phyloP scores from a whole-genome alignment of 345 rosid species.

The Pistacia integerrima region DNA sequence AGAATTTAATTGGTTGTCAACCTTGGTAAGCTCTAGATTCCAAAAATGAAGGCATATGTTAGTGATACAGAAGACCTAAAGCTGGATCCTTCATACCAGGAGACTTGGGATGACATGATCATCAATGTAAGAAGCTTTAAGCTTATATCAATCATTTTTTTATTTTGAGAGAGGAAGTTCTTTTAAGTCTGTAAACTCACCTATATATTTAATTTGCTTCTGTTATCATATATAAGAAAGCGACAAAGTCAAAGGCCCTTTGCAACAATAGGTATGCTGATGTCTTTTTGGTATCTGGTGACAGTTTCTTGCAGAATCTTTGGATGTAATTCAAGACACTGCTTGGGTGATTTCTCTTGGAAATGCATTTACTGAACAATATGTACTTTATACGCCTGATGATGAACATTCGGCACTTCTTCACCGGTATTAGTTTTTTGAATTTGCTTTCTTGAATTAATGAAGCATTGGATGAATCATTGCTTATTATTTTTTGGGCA shows the following conservation, averaged over 20 bases:
- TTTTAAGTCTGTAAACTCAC: not conserved
- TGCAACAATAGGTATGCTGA: slow-evolving; percentile 3
- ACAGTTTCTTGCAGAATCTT: slow-evolving; percentile 94
- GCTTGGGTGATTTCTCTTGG: slow-evolving; percentile 90
- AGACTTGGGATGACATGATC: slow-evolving; percentile 99
- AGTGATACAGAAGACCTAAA: slow-evolving; percentile 92
- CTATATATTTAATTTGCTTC: not conserved
- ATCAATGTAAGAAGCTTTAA: slow-evolving; percentile 63
- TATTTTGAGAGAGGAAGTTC: not conserved
- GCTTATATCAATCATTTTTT: not conserved
- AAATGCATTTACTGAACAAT: slow-evolving; percentile 81
- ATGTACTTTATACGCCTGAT: slow-evolving; percentile 65
- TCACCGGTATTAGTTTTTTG: slow-evolving; percentile 60
- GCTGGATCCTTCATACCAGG: slow-evolving; percentile 89
- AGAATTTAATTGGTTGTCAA: slow-evolving; percentile 49
- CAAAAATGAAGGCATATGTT: slow-evolving; percentile 98
- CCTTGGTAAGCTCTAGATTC: slow-evolving; percentile 96
- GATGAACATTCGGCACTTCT: slow-evolving; percentile 94
- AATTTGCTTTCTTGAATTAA: slow-evolving; percentile 19
- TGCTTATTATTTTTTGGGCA: not conserved
- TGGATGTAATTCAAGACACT: slow-evolving; percentile 87
- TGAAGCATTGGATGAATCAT: not conserved
- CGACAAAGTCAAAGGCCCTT: not conserved
- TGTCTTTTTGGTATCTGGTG: slow-evolving; percentile 27
- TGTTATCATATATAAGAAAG: not conserved